Evolutionary conservation across 495 filamentous ascomycete species (phyloP).

Genomic region (Bombardia bombarda): DNA sequence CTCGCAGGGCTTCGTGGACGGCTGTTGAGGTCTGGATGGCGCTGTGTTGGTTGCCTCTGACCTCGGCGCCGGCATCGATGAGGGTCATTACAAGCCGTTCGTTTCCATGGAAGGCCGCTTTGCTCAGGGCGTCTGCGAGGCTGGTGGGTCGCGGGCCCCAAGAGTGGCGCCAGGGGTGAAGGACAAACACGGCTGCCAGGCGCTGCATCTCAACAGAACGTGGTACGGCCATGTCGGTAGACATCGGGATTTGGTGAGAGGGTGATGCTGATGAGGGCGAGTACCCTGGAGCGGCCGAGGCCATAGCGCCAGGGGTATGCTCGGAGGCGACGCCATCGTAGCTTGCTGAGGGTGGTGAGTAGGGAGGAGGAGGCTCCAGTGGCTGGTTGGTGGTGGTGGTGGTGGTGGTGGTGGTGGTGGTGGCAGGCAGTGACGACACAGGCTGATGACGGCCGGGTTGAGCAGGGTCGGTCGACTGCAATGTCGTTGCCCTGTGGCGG

Average conservation of each 20-base stretch:
- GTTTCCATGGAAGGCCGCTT: slow-evolving; percentile 1
- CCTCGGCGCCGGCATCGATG: slow-evolving; percentile 3
- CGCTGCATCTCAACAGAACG: not conserved
- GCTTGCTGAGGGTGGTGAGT: not conserved
- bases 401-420: not conserved
- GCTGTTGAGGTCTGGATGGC: not conserved
- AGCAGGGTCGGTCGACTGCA: too few species aligned
- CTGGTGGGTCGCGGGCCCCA: not conserved
- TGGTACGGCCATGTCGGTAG: not conserved
- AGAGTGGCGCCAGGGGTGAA: not conserved
- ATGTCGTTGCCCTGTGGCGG: too few species aligned
- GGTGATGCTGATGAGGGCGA: not conserved
- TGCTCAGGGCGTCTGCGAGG: not conserved
- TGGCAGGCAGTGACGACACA: not conserved
- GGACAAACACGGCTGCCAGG: not conserved
- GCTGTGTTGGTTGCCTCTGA: slow-evolving; percentile 1
- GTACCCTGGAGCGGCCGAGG: too few species aligned
- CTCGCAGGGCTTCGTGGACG: slow-evolving; percentile 5
- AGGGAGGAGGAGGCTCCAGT: not conserved
- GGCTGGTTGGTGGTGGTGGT: too few species aligned
- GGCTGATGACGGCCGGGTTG: too few species aligned
- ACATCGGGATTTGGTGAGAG: not conserved
- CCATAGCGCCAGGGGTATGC: too few species aligned
- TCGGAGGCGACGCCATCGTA: too few species aligned
- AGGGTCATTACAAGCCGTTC: not conserved